Evolutionary conservation across 805 yeast genomes (phyloP).

Genomic region (Wickerhamiella slavikovae): DNA sequence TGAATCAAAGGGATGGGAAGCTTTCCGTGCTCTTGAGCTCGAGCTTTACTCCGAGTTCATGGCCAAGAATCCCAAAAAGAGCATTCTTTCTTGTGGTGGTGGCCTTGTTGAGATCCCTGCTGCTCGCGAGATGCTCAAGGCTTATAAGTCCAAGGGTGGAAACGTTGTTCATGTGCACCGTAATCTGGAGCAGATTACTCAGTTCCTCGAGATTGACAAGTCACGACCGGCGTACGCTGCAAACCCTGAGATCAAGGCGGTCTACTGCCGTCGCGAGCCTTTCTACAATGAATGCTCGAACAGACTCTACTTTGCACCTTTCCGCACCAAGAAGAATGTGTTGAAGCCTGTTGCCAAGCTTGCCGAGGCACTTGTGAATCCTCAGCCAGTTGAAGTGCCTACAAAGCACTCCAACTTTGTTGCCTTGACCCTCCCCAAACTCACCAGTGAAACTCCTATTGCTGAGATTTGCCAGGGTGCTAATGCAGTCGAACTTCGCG

Average conservation of each 20-base stretch:
- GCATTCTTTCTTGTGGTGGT: slow-evolving; percentile 86
- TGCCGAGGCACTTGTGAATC: slow-evolving; percentile 26
- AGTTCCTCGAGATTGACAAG: slow-evolving; percentile 54
- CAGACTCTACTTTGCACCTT: slow-evolving; percentile 55
- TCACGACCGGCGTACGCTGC: slow-evolving; percentile 73
- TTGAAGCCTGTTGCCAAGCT: slow-evolving; percentile 38
- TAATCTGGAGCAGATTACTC: slow-evolving; percentile 58
- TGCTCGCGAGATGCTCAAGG: slow-evolving; percentile 44
- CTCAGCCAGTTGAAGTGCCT: slow-evolving; percentile 21
- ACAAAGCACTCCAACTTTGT: slow-evolving; percentile 37
- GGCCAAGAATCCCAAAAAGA: slow-evolving; percentile 24
- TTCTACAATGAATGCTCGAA: slow-evolving; percentile 72
- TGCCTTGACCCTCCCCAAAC: slow-evolving; percentile 48
- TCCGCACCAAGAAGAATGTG: slow-evolving; percentile 37
- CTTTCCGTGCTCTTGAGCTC: slow-evolving; percentile 51
- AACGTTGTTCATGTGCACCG: slow-evolving; percentile 83
- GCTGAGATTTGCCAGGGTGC: slow-evolving; percentile 43
- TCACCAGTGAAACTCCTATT: slow-evolving; percentile 25
- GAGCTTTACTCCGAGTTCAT: slow-evolving; percentile 32
- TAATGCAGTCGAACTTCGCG: slow-evolving; percentile 67
- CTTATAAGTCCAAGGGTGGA: slow-evolving; percentile 38
- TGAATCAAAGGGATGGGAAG: slow-evolving; percentile 68
- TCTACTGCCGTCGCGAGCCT: slow-evolving; percentile 63
- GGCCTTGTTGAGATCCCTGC: slow-evolving; percentile 67
- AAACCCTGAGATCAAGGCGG: slow-evolving; percentile 60